phyloP scores from a whole-genome alignment of 2,329 filamentous ascomycete species.

The Rugonectria rugulosa region DNA sequence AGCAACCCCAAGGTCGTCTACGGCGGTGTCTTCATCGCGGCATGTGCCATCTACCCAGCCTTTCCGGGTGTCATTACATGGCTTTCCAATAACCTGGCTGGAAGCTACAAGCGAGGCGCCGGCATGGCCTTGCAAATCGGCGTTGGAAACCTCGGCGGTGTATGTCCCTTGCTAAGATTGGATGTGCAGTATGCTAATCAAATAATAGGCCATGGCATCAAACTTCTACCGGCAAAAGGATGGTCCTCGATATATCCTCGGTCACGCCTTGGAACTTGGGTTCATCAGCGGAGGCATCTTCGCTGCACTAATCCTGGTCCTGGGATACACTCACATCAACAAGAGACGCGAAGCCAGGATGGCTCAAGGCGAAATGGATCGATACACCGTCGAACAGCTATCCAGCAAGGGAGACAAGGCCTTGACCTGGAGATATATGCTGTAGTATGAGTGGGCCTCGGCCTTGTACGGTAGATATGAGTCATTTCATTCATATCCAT shows the following conservation, averaged over 20 bases:
- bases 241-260: constrained; percentile 10
- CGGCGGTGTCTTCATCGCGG: constrained; percentile 80
- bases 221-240: constrained; percentile 18
- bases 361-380: constrained; percentile 51
- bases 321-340: constrained; percentile 66
- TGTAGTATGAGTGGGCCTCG: too few species aligned
- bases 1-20: constrained; percentile 69
- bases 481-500: too few species aligned
- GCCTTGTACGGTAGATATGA: too few species aligned
- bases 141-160: constrained; percentile 12
- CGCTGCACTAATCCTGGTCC: constrained; percentile 52
- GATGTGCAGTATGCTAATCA: neutral
- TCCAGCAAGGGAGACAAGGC: constrained; percentile 68
- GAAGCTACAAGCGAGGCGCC: constrained; percentile 67
- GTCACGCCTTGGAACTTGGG: constrained; percentile 7
- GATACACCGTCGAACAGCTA: constrained; percentile 56
- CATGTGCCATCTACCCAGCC: constrained; percentile 80
- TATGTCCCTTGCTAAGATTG: neutral
- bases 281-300: constrained; percentile 49
- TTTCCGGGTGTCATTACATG: constrained; percentile 82
- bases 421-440: constrained; percentile 68
- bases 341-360: constrained; percentile 59
- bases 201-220: constrained; percentile 11
- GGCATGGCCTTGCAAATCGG: constrained; percentile 71
- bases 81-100: constrained; percentile 79